These are phyloP conservation scores for Cadophora luteo-olivacea DNA, from an alignment of 2,329 filamentous ascomycete species.

Conservation along the genomic window DNA sequence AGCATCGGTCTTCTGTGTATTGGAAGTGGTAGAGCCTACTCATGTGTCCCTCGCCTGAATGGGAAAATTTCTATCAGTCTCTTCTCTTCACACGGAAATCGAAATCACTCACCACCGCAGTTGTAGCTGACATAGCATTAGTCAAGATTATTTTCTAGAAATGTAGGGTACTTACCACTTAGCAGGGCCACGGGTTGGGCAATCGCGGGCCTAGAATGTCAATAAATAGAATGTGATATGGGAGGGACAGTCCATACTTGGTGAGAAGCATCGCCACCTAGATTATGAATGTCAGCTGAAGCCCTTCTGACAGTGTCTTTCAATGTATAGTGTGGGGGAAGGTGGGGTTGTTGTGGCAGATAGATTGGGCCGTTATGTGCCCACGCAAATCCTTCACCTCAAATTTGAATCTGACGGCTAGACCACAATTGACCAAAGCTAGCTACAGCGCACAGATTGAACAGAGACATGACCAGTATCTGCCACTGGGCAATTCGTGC, in stretches of 20 bases:
- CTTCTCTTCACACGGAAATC: slow-evolving; percentile 27
- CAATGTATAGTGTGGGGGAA: background rate
- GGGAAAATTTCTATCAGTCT: slow-evolving; percentile 43
- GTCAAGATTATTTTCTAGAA: slow-evolving; percentile 18
- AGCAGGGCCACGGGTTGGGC: slow-evolving; percentile 81
- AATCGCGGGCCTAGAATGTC: slow-evolving; percentile 73
- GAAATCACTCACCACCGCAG: slow-evolving; percentile 70
- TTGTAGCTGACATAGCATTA: slow-evolving; percentile 67
- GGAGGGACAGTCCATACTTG: slow-evolving; percentile 61
- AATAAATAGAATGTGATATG: slow-evolving; percentile 29
- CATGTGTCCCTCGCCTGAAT: slow-evolving; percentile 72
- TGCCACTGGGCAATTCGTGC: background rate
- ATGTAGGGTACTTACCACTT: slow-evolving; percentile 69
- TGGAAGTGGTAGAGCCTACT: slow-evolving; percentile 59
- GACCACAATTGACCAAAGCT: slow-evolving; percentile 25
- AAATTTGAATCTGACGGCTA: slow-evolving; percentile 17
- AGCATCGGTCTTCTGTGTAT: slow-evolving; percentile 29
- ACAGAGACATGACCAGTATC: slow-evolving; percentile 6
- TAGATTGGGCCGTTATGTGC: slow-evolving; percentile 17
- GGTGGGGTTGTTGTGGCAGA: slow-evolving; percentile 15
- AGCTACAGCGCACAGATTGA: slow-evolving; percentile 16
- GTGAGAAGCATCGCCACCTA: slow-evolving; percentile 76
- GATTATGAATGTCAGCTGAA: slow-evolving; percentile 36
- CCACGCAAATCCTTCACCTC: slow-evolving; percentile 12
- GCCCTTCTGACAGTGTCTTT: slow-evolving; percentile 34